Evolutionary conservation across 1,284 basidiomycete genomes (phyloP).

Genomic region (Sanghuangporus weigelae): DNA sequence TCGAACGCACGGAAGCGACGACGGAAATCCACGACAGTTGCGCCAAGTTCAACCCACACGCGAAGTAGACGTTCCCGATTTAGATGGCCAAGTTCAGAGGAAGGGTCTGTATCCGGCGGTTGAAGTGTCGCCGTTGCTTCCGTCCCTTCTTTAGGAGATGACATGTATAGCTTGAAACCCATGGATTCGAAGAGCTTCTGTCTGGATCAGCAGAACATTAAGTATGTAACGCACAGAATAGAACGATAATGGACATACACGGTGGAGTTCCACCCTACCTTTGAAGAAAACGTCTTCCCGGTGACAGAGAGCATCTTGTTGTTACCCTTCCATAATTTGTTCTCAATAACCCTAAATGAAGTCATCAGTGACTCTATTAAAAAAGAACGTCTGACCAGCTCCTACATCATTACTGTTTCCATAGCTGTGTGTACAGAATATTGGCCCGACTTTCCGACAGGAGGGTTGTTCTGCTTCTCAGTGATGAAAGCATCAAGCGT

Average conservation of each 20-base stretch:
- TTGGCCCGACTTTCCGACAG: slow-evolving; percentile 37
- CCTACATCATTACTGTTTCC: slow-evolving; percentile 64
- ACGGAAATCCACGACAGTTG: slow-evolving; percentile 58
- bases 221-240: background rate
- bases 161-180: slow-evolving; percentile 36
- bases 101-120: slow-evolving; percentile 50
- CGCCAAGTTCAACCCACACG: slow-evolving; percentile 69
- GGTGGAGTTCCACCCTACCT: slow-evolving; percentile 58
- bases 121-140: slow-evolving; percentile 35
- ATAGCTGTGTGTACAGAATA: slow-evolving; percentile 48
- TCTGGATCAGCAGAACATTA: slow-evolving; percentile 24
- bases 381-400: slow-evolving; percentile 22
- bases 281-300: slow-evolving; percentile 51
- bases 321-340: slow-evolving; percentile 68
- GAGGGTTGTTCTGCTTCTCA: slow-evolving; percentile 41
- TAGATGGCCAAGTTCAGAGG: slow-evolving; percentile 39
- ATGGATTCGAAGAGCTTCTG: slow-evolving; percentile 53
- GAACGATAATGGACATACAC: slow-evolving; percentile 40
- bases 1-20: slow-evolving; percentile 40
- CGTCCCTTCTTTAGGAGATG: slow-evolving; percentile 19
- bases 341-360: slow-evolving; percentile 56
- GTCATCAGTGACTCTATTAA: slow-evolving; percentile 16
- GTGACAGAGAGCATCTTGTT: slow-evolving; percentile 48
- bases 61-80: slow-evolving; percentile 59
- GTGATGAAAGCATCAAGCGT: slow-evolving; percentile 40